A percentile compares a stretch with the other conserved stretches of the same genome.
These are phyloP conservation scores for Olyra latifolia DNA, from an alignment of 176 grass and related monocot genomes.

Conservation along the genomic window DNA sequence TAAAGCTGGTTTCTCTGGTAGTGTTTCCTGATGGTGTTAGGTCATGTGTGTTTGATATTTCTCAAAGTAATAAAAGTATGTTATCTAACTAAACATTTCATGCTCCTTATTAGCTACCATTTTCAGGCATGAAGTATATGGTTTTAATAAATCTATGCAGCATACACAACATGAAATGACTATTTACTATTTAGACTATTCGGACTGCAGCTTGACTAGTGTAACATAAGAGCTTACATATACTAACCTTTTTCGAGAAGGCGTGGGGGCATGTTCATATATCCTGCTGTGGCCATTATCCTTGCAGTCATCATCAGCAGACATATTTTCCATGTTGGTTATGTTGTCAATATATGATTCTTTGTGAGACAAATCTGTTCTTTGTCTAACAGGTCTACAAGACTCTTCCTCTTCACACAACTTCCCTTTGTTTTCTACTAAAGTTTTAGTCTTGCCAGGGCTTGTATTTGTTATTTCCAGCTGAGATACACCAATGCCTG, in stretches of 20 bases:
- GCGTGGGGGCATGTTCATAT: conserved; percentile 24
- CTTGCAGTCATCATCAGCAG: conserved; percentile 26
- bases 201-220: background rate
- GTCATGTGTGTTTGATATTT: background rate
- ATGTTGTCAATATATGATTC: conserved; percentile 37
- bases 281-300: conserved; percentile 5
- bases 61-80: background rate
- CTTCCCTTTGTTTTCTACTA: conserved; percentile 33
- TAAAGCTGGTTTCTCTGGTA: too few relatives aligned
- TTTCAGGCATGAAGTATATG: background rate
- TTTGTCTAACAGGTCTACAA: conserved; percentile 27
- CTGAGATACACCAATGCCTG: conserved; percentile 46
- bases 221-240: conserved; percentile 10
- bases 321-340: conserved; percentile 42
- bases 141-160: background rate
- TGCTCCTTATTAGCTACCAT: background rate
- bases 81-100: conserved; percentile 4
- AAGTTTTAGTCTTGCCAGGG: conserved; percentile 24
- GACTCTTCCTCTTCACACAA: conserved; percentile 41
- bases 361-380: conserved; percentile 30
- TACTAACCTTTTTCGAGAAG: conserved; percentile 63
- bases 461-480: conserved; percentile 34
- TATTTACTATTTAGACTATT: background rate
- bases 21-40: background rate
- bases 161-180: background rate